Percentiles rank a stretch among this genome's conserved stretches.
Evolutionary conservation across 495 filamentous ascomycete genomes (phyloP).

Genomic region (Penicillium cinerascens): DNA sequence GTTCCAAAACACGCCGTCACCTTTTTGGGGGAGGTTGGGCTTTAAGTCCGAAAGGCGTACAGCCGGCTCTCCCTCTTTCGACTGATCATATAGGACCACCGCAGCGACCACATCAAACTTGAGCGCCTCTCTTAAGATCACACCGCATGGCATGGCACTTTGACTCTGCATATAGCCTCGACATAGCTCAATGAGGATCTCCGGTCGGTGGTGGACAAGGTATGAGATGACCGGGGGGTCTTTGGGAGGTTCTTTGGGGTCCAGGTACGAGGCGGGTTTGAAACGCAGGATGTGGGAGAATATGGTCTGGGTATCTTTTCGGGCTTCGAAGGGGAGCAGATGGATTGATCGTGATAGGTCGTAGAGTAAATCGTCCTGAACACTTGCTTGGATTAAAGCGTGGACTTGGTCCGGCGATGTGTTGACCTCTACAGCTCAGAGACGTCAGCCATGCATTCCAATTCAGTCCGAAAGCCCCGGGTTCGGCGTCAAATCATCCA

Average conservation of each 20-base stretch:
- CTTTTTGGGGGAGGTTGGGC: constrained; percentile 60
- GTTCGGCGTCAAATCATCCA: neutral
- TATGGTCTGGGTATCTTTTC: constrained; percentile 86
- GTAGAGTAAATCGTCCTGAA: constrained; percentile 84
- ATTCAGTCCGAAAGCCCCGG: constrained; percentile 1
- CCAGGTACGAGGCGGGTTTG: constrained; percentile 51
- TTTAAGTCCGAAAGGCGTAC: constrained; percentile 62
- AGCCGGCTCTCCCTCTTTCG: constrained; percentile 52
- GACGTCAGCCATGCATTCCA: constrained; percentile 10
- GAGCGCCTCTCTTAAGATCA: constrained; percentile 84
- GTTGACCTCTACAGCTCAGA: constrained; percentile 62
- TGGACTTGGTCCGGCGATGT: constrained; percentile 81
- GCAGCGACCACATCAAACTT: constrained; percentile 87
- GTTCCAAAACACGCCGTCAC: constrained; percentile 88
- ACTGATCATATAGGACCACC: constrained; percentile 89
- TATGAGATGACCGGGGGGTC: constrained; percentile 81
- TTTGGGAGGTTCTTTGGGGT: constrained; percentile 54
- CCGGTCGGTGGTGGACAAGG: constrained; percentile 77
- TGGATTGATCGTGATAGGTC: constrained; percentile 74
- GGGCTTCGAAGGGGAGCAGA: constrained; percentile 86
- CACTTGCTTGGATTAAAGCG: constrained; percentile 70
- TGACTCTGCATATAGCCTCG: constrained; percentile 85
- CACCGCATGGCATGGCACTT: constrained; percentile 89
- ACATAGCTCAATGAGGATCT: constrained; percentile 84
- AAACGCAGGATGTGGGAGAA: constrained; percentile 86